phyloP scores from a whole-genome alignment of 2,329 filamentous ascomycete genomes.

The Fusarium graminum region DNA sequence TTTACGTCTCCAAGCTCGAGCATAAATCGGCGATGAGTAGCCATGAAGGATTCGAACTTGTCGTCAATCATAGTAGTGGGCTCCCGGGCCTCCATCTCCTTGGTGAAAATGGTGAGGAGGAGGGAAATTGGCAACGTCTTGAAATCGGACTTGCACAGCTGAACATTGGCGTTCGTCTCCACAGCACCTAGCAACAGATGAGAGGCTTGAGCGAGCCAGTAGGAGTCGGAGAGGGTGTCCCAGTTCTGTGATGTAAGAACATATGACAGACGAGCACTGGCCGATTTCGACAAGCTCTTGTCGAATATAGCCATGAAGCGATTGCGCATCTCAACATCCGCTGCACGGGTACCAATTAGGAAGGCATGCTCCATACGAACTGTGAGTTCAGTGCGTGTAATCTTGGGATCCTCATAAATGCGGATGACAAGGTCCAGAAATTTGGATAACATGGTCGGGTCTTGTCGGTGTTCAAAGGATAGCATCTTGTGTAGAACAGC shows the following conservation, averaged over 20 bases:
- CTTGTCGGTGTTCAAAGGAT: conserved; percentile 87
- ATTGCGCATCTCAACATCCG: conserved; percentile 96
- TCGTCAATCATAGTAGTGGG: conserved; percentile 82
- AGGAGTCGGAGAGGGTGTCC: conserved; percentile 94
- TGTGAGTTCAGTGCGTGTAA: conserved; percentile 93
- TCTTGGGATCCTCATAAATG: conserved; percentile 98
- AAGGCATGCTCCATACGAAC: conserved; percentile 99
- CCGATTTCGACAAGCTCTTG: conserved; percentile 91
- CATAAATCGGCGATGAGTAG: conserved; percentile 85
- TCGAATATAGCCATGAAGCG: conserved; percentile 98
- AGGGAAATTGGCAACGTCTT: conserved; percentile 79
- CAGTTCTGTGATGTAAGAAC: conserved; percentile 94
- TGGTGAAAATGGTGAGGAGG: conserved; percentile 78
- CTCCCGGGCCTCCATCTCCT: conserved; percentile 78
- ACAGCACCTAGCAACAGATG: conserved; percentile 92
- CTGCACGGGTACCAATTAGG: conserved; percentile 91
- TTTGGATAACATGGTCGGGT: conserved; percentile 87
- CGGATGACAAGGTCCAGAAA: conserved; percentile 97
- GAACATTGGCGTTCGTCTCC: conserved; percentile 83
- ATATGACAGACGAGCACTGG: conserved; percentile 88
- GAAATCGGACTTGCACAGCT: conserved; percentile 87
- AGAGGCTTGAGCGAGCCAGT: conserved; percentile 96
- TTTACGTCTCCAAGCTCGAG: conserved; percentile 86
- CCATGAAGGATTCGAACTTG: conserved; percentile 83
- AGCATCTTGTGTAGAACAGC: conserved; percentile 99